Percentiles rank a stretch among this genome's conserved stretches.
These are phyloP conservation scores for Mycena polygramma DNA, from an alignment of 768 basidiomycete genomes.

Conservation along the genomic window DNA sequence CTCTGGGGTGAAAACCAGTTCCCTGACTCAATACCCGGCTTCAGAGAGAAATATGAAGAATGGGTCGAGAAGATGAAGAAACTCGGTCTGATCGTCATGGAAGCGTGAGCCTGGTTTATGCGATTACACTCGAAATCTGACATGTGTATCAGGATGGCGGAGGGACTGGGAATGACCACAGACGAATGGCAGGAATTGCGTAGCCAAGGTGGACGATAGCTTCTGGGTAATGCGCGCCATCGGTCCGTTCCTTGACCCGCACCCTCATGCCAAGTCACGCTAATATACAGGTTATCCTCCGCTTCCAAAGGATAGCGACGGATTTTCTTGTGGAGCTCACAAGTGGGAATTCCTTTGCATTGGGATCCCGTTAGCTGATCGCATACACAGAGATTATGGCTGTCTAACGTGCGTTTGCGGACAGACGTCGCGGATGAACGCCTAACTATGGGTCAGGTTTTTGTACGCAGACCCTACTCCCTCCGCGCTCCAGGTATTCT, in stretches of 20 bases:
- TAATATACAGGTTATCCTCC: conserved; percentile 81
- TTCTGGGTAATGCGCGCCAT: conserved; percentile 94
- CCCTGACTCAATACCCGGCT: conserved; percentile 68
- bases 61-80: conserved; percentile 92
- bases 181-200: conserved; percentile 80
- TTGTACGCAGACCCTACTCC: conserved; percentile 87
- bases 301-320: conserved; percentile 81
- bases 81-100: conserved; percentile 86
- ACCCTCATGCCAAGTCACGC: background rate
- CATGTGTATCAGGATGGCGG: conserved; percentile 73
- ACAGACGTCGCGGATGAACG: background rate
- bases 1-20: conserved; percentile 92
- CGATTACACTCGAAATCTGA: background rate
- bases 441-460: conserved; percentile 63
- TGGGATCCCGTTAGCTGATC: conserved; percentile 21
- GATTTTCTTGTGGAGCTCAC: conserved; percentile 92
- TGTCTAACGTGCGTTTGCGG: conserved; percentile 77
- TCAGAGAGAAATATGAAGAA: conserved; percentile 72
- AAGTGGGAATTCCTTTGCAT: conserved; percentile 61
- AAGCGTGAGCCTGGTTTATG: conserved; percentile 69
- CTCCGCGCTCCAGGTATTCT: conserved; percentile 86
- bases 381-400: conserved; percentile 80
- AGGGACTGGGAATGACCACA: conserved; percentile 78
- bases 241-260: conserved; percentile 55
- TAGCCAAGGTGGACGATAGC: conserved; percentile 80